Base-by-base conservation (phyloP, 179 eudicot genomes). In the Beta macrorhiza region DNA sequence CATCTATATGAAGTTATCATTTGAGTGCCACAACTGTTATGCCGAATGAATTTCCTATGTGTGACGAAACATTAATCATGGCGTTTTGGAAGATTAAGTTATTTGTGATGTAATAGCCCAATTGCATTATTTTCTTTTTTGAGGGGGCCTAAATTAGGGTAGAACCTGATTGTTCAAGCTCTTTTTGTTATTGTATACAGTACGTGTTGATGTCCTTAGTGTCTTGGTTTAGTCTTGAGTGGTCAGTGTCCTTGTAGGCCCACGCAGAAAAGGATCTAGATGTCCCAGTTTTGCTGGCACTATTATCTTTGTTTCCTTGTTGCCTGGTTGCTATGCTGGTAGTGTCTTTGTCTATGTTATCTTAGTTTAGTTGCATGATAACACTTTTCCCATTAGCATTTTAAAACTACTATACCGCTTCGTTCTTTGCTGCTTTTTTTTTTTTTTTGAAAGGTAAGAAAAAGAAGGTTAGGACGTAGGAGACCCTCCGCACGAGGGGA, bases 201-300 rank as follows among this genome's bases (percentile, higher is more conserved):
- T 52, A 53, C n/a, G 69, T 78, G 42, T 56, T 57, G 55, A 25
- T 25, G 47, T 22, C 8, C 49, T 29, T 5, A 49, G 17, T 15
- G 8, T 29, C 17, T 76, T 62, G 45, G 69, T 55, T 68, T 44
- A 13, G 17, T 74, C 25, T 81, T 15, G 25, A 19, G 67, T 57
- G 77, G 62, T 49, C 22, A 51, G 56, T 68, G 75, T 78, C 65
- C 25, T 78, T 47, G 57, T 72, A 63, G 68, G 22, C 81, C 81
- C 78, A 53, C 49, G 62, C 58, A 78, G n/a, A 72, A 77, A 80
- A 82, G 84, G 74, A 49, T 75, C 78, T 45, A 15, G 57, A 78
- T 52, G 65, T 59, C 55, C 81, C 67, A 37, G 9, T 73, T 73
- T 55, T 67, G 72, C 57, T 73, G 42, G 77, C 72, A 81, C 84